Conservation (phyloP, 345 rosid species). For the Gossypium bickii region DNA sequence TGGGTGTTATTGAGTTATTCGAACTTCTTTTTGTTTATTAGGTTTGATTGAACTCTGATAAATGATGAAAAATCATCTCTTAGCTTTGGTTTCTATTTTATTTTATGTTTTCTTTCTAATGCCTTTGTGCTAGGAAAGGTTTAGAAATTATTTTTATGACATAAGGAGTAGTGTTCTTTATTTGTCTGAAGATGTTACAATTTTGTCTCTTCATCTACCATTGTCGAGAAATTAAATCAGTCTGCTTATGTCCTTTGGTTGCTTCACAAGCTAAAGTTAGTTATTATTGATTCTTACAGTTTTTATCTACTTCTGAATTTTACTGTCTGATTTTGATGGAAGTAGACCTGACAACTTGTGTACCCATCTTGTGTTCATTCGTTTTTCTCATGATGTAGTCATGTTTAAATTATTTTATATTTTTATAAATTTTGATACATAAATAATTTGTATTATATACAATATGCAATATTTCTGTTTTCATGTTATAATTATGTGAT, state of each 20-base stretch:
- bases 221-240: slow-evolving; percentile 2
- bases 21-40: neutral
- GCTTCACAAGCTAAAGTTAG: slow-evolving; percentile 7
- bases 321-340: neutral
- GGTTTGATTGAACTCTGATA: neutral
- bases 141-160: no score
- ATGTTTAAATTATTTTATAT: no score
- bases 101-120: no score
- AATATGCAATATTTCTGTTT: neutral
- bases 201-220: neutral
- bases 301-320: neutral
- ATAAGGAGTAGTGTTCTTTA: no score
- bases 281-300: neutral
- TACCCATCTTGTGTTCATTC: neutral
- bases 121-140: no score
- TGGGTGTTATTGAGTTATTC: neutral
- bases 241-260: neutral
- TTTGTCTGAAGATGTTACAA: neutral
- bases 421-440: no score
- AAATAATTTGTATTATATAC: neutral
- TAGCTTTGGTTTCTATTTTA: neutral
- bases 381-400: no score
- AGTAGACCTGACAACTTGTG: neutral
- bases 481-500: neutral
- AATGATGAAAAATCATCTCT: no score